phyloP scores from a whole-genome alignment of 2,329 filamentous ascomycete species.

The Exophiala alcalophila region DNA sequence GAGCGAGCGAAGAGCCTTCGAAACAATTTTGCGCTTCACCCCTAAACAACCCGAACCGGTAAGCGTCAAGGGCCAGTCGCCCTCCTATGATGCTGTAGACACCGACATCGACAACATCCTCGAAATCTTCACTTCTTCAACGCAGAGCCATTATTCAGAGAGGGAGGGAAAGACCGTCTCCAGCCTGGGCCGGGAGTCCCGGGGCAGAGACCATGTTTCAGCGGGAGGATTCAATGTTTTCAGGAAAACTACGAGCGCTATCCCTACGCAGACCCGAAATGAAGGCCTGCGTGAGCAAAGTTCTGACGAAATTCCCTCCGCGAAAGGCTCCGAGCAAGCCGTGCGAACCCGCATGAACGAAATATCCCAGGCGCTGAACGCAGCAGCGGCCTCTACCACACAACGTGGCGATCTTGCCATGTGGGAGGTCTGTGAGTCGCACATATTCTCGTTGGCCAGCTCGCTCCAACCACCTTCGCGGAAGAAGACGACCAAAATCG shows the following conservation, averaged over 20 bases:
- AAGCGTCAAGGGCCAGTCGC: slow-evolving; percentile 1
- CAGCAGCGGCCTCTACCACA: slow-evolving; percentile 14
- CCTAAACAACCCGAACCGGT: slow-evolving; percentile 12
- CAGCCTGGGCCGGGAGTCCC: background rate
- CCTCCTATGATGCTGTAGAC: slow-evolving; percentile 7
- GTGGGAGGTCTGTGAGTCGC: slow-evolving; percentile 22
- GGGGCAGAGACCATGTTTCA: background rate
- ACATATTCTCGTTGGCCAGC: slow-evolving; percentile 24
- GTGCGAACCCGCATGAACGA: slow-evolving; percentile 12
- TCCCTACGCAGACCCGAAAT: background rate
- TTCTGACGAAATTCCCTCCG: background rate
- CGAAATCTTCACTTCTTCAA: slow-evolving; percentile 15
- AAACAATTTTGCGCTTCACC: slow-evolving; percentile 21
- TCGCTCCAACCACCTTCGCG: slow-evolving; percentile 3
- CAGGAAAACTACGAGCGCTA: no score
- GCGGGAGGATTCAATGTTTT: no score
- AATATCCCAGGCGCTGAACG: slow-evolving; percentile 12
- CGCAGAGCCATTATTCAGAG: slow-evolving; percentile 5
- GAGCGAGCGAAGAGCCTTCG: slow-evolving; percentile 25
- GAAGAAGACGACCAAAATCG: background rate
- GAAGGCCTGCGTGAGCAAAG: background rate
- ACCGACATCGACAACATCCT: slow-evolving; percentile 21
- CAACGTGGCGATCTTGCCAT: slow-evolving; percentile 23
- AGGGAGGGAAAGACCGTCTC: background rate
- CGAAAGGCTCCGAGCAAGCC: slow-evolving; percentile 4